Evolutionary conservation across 257 asterid genomes (phyloP).

Genomic region (Penstemon barbatus): DNA sequence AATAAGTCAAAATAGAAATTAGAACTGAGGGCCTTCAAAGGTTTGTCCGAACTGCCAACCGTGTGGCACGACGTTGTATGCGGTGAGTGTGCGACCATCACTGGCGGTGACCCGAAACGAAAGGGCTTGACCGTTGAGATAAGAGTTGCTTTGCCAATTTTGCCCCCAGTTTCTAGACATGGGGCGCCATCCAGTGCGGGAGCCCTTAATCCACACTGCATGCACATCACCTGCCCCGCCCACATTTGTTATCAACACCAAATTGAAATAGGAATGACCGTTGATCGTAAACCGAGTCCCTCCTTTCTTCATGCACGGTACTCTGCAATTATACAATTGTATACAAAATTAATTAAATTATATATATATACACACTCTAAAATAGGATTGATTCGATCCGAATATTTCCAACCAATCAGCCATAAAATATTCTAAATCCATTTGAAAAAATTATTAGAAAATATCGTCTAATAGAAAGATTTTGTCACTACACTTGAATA

Average conservation of each 20-base stretch:
- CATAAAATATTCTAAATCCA: neutral
- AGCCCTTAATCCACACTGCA: slow-evolving; percentile 22
- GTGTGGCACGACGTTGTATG: neutral
- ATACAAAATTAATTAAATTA: too few relatives aligned
- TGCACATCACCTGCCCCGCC: slow-evolving; percentile 20
- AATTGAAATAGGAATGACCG: slow-evolving; percentile 13
- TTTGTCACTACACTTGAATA: too few relatives aligned
- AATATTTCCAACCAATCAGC: too few relatives aligned
- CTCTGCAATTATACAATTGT: neutral
- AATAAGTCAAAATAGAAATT: neutral
- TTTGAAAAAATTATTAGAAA: neutral
- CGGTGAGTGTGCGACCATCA: slow-evolving; percentile 13
- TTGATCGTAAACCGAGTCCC: slow-evolving; percentile 15
- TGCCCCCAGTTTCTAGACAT: slow-evolving; percentile 25
- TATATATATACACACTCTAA: too few relatives aligned
- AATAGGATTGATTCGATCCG: too few relatives aligned
- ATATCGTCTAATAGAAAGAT: neutral
- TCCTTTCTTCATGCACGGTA: slow-evolving; percentile 20
- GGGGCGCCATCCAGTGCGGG: slow-evolving; percentile 19
- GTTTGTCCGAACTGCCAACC: slow-evolving; percentile 26
- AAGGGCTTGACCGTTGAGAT: slow-evolving; percentile 17
- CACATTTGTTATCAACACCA: slow-evolving; percentile 22
- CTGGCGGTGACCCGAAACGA: slow-evolving; percentile 15
- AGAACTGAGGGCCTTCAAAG: slow-evolving; percentile 21
- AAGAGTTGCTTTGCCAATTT: slow-evolving; percentile 21